phyloP scores from a whole-genome alignment of 805 yeast species.

The Kluyveromyces lactis region DNA sequence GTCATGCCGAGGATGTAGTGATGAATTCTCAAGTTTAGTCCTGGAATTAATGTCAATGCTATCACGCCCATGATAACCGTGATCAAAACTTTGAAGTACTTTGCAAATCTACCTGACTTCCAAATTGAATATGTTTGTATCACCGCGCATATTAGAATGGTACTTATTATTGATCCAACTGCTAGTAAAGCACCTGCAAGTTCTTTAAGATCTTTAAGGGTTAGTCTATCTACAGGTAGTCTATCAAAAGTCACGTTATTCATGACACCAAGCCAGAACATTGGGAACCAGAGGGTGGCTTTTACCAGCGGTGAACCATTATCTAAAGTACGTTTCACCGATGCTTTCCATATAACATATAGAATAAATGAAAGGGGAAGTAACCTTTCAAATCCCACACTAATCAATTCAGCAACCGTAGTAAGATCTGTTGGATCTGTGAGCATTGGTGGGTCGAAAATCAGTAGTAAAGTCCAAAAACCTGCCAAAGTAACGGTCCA shows the following conservation, averaged over 20 bases:
- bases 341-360: constrained; percentile 57
- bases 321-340: constrained; percentile 42
- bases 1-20: constrained; percentile 75
- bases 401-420: constrained; percentile 49
- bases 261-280: constrained; percentile 76
- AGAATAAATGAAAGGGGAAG: constrained; percentile 68
- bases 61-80: constrained; percentile 37
- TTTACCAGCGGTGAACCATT: constrained; percentile 36
- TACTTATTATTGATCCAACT: constrained; percentile 39
- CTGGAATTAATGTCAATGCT: constrained; percentile 45
- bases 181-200: constrained; percentile 75
- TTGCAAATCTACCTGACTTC: constrained; percentile 62
- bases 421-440: constrained; percentile 47
- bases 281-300: constrained; percentile 54
- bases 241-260: constrained; percentile 86
- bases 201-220: constrained; percentile 56
- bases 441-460: constrained; percentile 70
- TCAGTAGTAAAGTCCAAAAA: constrained; percentile 73
- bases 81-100: constrained; percentile 49
- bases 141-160: constrained; percentile 46
- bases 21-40: constrained; percentile 66
- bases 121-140: constrained; percentile 75
- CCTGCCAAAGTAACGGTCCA: constrained; percentile 60
- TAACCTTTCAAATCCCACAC: constrained; percentile 64
- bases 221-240: constrained; percentile 79